Evolutionary conservation across 306 rosid species (phyloP), one percentile per base, ranked within the genome.

Genomic region (Vigna mungo): DNA sequence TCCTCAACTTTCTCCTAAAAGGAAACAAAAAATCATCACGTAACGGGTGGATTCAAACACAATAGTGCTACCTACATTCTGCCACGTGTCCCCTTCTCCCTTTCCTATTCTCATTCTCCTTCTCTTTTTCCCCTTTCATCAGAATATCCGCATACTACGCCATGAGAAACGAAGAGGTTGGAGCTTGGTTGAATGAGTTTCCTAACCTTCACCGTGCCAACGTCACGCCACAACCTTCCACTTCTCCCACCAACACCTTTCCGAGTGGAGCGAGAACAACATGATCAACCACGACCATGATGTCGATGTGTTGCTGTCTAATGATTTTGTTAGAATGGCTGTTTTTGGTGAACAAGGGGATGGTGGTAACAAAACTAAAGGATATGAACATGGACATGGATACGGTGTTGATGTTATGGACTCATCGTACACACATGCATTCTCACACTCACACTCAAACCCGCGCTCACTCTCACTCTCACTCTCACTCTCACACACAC

Each of bases 301-400:
- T 60, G 43, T 60, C 73, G 85, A 78, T 80, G 74, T 44, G 76
- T 34, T 68, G 2, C 62, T 89, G 74, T 36, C 77, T 78, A 76
- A 72, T 48, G 83, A 67, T 76, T 82, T 84, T 52, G 56, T 13
- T 25, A 76, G 88, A 55, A 73, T 87, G 85, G 81, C 60, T 43
- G 43, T 85, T 41, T 49, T 71, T 7, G 82, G 78, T 27, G 83
- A 76, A 67, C 83, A 48, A 34, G 75, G 61, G 37, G 68, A 74
- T 52, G 74, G 73, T 16, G 67, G 23, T 55, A 58, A 77, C 56
- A 77, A 68, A 74, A 80, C 63, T 71, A 71, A 36, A 51, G 85
- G 67, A 30, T 5, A 27, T 27, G 37, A 15, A 10, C 25, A 7
- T 30, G 41, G 41, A 21, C 23, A 7, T 30, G 41, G 41, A 12